Evolutionary conservation across 257 asterid species (phyloP).

Genomic region (Thymus mandschuricus): DNA sequence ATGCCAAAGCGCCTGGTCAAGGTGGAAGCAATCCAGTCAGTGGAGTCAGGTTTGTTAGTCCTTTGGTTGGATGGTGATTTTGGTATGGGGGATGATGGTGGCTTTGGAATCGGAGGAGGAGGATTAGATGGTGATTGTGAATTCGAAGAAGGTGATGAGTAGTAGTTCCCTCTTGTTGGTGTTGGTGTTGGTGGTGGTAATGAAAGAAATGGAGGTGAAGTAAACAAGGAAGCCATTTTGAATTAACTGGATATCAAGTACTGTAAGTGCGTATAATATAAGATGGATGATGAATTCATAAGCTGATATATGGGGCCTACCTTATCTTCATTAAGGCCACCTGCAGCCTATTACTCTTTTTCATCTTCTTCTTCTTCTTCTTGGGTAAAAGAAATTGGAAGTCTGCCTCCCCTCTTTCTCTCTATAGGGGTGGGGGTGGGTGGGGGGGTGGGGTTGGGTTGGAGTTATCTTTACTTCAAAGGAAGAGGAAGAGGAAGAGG

Average conservation of each 20-base stretch:
- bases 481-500: constrained; percentile 11
- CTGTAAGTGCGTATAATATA: constrained; percentile 20
- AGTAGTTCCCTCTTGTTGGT: constrained; percentile 45
- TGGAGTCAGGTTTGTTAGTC: constrained; percentile 55
- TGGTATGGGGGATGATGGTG: constrained; percentile 24
- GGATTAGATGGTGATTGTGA: constrained; percentile 52
- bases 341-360: too few relatives aligned
- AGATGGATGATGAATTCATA: constrained; percentile 1
- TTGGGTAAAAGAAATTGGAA: too few relatives aligned
- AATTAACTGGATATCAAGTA: neutral
- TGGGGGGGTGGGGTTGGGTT: constrained; percentile 12
- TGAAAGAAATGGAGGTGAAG: constrained; percentile 57
- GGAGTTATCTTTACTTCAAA: constrained; percentile 39
- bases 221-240: constrained; percentile 67
- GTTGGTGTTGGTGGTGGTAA: constrained; percentile 39
- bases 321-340: constrained; percentile 49
- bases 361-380: too few relatives aligned
- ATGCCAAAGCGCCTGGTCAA: constrained; percentile 85
- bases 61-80: constrained; percentile 37
- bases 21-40: constrained; percentile 81
- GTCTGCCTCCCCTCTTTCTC: too few relatives aligned
- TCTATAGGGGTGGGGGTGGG: constrained; percentile 1
- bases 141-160: constrained; percentile 63
- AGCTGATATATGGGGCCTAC: constrained; percentile 50
- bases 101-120: constrained; percentile 42